phyloP scores from a whole-genome alignment of 2,329 filamentous ascomycete species.

The Fusarium sacchari region DNA sequence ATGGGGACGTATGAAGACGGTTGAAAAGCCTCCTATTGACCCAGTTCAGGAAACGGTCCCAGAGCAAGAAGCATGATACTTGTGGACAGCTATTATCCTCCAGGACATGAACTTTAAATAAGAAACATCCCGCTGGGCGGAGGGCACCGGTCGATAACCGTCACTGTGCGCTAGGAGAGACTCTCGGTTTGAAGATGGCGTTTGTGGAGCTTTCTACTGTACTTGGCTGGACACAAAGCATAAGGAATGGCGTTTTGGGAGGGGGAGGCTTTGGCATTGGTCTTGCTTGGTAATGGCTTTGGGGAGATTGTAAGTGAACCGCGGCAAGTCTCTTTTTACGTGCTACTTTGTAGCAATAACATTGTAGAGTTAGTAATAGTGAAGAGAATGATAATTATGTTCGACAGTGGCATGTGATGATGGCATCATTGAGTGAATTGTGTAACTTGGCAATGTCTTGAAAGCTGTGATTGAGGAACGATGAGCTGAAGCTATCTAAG shows the following conservation, averaged over 20 bases:
- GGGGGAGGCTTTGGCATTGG: slow-evolving; percentile 5
- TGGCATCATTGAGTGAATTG: slow-evolving; percentile 10
- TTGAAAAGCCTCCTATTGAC: slow-evolving; percentile 46
- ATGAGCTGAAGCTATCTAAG: not conserved
- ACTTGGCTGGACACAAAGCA: slow-evolving; percentile 36
- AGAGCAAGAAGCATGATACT: slow-evolving; percentile 22
- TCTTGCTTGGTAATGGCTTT: slow-evolving; percentile 1
- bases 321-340: slow-evolving; percentile 15
- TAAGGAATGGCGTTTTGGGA: slow-evolving; percentile 33
- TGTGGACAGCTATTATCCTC: not conserved
- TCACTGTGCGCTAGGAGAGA: slow-evolving; percentile 6
- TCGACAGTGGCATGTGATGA: slow-evolving; percentile 6
- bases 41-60: slow-evolving; percentile 38
- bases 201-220: slow-evolving; percentile 33
- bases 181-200: slow-evolving; percentile 30
- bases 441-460: not conserved
- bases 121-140: slow-evolving; percentile 7
- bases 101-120: slow-evolving; percentile 1
- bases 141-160: slow-evolving; percentile 6
- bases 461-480: not conserved
- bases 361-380: slow-evolving; percentile 9
- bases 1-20: slow-evolving; percentile 53
- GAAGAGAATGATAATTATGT: slow-evolving; percentile 14
- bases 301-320: slow-evolving; percentile 19
- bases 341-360: not conserved